Percentiles rank a stretch among this genome's conserved stretches.
These are phyloP conservation scores for Odonthalia washingtoniensis DNA, from an alignment of 31 red algal species.

Conservation along the genomic window DNA sequence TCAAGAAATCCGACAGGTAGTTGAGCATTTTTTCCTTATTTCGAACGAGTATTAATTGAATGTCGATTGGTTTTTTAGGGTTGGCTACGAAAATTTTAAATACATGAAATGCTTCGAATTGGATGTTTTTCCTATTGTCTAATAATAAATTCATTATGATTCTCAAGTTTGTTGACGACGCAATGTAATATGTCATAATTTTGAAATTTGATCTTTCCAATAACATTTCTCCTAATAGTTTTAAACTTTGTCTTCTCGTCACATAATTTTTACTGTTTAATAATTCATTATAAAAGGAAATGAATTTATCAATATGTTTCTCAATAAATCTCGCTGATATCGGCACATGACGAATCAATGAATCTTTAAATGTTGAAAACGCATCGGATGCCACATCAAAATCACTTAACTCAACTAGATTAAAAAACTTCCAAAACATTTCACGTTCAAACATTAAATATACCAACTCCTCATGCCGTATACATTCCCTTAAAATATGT, in stretches of 20 bases:
- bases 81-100: conserved; percentile 99
- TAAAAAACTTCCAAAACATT: conserved; percentile 89
- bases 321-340: conserved; percentile 84
- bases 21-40: conserved; percentile 86
- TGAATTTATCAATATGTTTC: conserved; percentile 78
- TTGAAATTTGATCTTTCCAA: conserved; percentile 88
- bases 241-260: conserved; percentile 86
- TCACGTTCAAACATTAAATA: conserved; percentile 72
- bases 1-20: conserved; percentile 85
- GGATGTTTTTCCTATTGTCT: conserved; percentile 89
- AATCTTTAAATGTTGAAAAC: conserved; percentile 88
- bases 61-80: conserved; percentile 83
- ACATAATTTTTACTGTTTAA: conserved; percentile 92
- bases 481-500: conserved; percentile 89
- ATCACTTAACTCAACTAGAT: conserved; percentile 81
- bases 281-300: conserved; percentile 69
- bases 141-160: conserved; percentile 95
- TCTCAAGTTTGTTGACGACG: conserved; percentile 85
- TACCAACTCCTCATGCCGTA: conserved; percentile 77
- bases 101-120: conserved; percentile 99
- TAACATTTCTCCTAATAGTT: conserved; percentile 93
- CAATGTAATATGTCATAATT: conserved; percentile 97
- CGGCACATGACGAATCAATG: conserved; percentile 79
- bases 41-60: conserved; percentile 82
- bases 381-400: conserved; percentile 99